Evolutionary conservation across 225 moss, liverwort and hornwort genomes (phyloP).

Genomic region (Neckera pumila): DNA sequence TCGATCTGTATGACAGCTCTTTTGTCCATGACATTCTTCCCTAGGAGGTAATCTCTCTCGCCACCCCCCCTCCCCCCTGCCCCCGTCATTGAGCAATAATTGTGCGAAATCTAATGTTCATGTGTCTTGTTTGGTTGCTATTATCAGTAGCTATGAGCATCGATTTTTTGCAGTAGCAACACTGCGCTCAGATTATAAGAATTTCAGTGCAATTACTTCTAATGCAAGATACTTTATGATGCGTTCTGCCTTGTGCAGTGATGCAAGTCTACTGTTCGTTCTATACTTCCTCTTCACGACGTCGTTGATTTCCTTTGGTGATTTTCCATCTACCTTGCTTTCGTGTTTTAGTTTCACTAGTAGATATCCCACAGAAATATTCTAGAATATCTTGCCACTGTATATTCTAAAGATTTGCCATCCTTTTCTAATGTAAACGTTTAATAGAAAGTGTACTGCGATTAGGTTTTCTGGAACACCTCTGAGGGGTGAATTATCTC

Average conservation of each 20-base stretch:
- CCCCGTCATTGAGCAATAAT: background rate
- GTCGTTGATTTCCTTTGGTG: conserved; percentile 79
- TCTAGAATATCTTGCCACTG: background rate
- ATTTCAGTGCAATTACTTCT: background rate
- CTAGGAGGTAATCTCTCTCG: conserved; percentile 38
- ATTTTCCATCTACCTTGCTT: background rate
- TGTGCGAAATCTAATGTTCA: background rate
- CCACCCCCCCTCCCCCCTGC: too few relatives aligned
- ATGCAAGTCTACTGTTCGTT: conserved; percentile 63
- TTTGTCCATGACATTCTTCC: conserved; percentile 58
- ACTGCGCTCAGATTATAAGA: background rate
- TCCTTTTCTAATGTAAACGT: background rate
- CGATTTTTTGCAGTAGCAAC: background rate
- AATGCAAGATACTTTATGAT: background rate
- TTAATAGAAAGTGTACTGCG: background rate
- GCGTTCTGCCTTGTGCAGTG: conserved; percentile 31
- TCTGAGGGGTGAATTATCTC: background rate
- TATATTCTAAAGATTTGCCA: background rate
- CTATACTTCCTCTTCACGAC: conserved; percentile 76
- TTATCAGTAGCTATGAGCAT: background rate
- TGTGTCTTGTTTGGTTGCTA: background rate
- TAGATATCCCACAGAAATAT: background rate
- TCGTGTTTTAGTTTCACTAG: background rate
- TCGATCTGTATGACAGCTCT: conserved; percentile 57
- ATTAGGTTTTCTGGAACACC: background rate